A percentile compares a stretch with the other conserved stretches of the same genome.
These are phyloP conservation scores for Strigomonas galati DNA, from an alignment of 208 protist genomes.

Conservation along the genomic window DNA sequence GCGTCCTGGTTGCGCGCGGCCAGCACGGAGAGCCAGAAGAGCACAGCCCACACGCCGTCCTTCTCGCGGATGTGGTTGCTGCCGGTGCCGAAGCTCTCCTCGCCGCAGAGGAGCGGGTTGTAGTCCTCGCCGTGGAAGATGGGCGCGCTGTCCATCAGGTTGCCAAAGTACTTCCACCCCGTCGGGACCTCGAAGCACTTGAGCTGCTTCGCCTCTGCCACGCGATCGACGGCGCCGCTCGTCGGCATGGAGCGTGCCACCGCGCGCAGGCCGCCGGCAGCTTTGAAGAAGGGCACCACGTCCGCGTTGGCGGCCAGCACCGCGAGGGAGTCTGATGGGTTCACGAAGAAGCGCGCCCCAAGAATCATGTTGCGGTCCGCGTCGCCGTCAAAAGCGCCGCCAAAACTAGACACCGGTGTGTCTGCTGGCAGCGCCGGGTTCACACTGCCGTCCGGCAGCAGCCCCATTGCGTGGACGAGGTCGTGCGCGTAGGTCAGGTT, in stretches of 20 bases:
- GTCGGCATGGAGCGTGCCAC: constrained; percentile 97
- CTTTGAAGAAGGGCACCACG: constrained; percentile 92
- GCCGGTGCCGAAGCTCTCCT: constrained; percentile 98
- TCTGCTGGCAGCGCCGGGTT: constrained; percentile 17
- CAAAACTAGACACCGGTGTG: constrained; percentile 79
- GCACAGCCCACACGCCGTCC: constrained; percentile 97
- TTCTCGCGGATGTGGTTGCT: constrained; percentile 98
- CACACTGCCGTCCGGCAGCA: constrained; percentile 50
- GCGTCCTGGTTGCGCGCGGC: constrained; percentile 38
- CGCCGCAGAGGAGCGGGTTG: constrained; percentile 94
- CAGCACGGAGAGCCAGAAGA: constrained; percentile 96
- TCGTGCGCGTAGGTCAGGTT: constrained; percentile 97
- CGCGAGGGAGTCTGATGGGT: constrained; percentile 97
- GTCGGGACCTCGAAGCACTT: constrained; percentile 92
- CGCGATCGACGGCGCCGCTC: constrained; percentile 88
- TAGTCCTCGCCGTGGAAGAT: constrained; percentile 57
- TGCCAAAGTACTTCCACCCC: constrained; percentile 99
- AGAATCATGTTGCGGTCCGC: constrained; percentile 99
- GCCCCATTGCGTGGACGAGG: constrained; percentile 89
- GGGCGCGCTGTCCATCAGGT: constrained; percentile 95
- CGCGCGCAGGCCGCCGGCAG: constrained; percentile 63
- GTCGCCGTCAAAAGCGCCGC: constrained; percentile 97
- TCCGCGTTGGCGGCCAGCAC: constrained; percentile 93
- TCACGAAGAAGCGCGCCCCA: constrained; percentile 95
- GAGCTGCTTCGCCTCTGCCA: constrained; percentile 69